Evolutionary conservation across 768 basidiomycete species (phyloP), one percentile per base, ranked within the genome.

Genomic region (Phlebiopsis flavidoalba): DNA sequence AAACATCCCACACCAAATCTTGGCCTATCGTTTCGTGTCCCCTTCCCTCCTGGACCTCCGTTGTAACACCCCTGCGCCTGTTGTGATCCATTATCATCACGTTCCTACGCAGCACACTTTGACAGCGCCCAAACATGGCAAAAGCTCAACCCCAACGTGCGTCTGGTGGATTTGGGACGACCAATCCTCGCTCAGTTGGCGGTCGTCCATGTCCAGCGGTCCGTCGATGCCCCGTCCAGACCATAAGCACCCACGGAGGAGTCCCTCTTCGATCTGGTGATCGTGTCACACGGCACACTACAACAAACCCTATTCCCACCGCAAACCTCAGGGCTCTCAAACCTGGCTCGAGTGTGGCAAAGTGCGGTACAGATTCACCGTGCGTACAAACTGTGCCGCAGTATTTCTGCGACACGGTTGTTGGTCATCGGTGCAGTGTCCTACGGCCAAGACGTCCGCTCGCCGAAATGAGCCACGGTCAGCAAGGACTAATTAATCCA

Each of bases 281-380:
- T 93, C 26, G 78, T 91, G 24, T 87, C 87, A 43, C 92, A 89
- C 60, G 92, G 92, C 0, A n/a, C 91, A 91, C 68, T 85, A 89
- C 69, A 78, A 77, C 12, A 43, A 17, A 31, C 26, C 26, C 8
- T 91, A 91, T 1, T 80, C 82, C 21, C 80, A 83, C 60, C 90
- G 90, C 2, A 59, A 73, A 46, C 77, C 78, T 8, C 82, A 85
- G 3, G 91, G 91, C 0, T 66, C 92, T 7, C 69, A 73, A 11
- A 60, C 72, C 12, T 93, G 91, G 91, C 65, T 86, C 1, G 70
- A 70, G 0, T 65, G 72, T 4, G 74, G 79, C 22, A 80, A 74
- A 57, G n/a, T n/a, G 87, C 85, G 0, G 77, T 72, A 2, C 91
- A n/a, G n/a, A 94, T 70, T 82, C 91, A 0, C 80, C 83, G 4